A percentile compares a stretch with the other conserved stretches of the same genome.
Evolutionary conservation across 83 land plant species (phyloP).

Genomic region (Thuja plicata): DNA sequence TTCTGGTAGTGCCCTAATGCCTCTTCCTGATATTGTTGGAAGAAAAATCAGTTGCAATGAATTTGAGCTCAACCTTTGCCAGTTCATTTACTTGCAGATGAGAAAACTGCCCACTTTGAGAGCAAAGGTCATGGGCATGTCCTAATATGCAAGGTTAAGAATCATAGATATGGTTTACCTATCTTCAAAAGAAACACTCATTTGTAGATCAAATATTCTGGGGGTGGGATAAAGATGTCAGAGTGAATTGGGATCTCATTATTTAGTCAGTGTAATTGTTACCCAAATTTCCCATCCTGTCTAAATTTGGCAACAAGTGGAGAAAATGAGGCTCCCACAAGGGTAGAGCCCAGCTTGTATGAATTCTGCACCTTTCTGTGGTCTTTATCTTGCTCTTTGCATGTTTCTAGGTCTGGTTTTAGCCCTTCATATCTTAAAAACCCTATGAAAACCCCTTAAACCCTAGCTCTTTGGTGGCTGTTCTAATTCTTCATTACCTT

Average conservation of each 20-base stretch:
- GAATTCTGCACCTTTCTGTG: no score
- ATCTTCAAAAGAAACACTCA: background rate
- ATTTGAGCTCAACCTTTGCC: background rate
- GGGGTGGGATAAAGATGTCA: background rate
- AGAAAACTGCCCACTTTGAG: background rate
- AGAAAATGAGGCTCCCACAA: no score
- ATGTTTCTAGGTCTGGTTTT: no score
- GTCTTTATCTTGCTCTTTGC: no score
- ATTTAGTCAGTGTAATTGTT: background rate
- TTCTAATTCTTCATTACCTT: no score
- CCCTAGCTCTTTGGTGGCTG: no score
- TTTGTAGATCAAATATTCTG: background rate
- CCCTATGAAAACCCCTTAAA: no score
- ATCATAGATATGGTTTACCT: background rate
- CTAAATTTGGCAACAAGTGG: no score
- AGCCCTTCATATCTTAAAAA: no score
- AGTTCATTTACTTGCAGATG: background rate
- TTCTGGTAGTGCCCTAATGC: background rate
- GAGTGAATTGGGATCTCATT: background rate
- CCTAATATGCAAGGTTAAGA: background rate
- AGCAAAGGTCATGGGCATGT: background rate
- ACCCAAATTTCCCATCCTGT: no score
- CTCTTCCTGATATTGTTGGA: background rate
- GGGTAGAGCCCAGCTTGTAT: no score
- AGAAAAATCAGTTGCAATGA: background rate